phyloP scores from a whole-genome alignment of 73 alveolate genomes.

The Tetrahymena elliotti region DNA sequence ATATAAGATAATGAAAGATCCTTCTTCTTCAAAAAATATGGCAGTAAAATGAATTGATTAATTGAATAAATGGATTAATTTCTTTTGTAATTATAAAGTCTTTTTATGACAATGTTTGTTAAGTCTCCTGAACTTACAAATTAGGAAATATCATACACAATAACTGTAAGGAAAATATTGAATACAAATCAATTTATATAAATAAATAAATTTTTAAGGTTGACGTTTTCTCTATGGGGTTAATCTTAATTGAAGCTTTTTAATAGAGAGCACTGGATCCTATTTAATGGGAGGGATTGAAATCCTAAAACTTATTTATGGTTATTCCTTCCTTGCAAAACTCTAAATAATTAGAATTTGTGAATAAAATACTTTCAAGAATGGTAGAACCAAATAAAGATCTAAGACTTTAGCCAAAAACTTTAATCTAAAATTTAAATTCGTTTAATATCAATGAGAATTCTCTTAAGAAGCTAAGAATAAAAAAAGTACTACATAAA shows the following conservation, averaged over 20 bases:
- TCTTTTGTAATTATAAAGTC: background rate
- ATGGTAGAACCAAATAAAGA: background rate
- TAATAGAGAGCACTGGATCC: background rate
- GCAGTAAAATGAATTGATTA: background rate
- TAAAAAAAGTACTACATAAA: background rate
- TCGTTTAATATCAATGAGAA: background rate
- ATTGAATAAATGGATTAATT: too few species aligned
- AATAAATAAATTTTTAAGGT: background rate
- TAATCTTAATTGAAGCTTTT: background rate
- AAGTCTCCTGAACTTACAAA: background rate
- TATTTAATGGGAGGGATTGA: background rate
- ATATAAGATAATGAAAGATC: background rate
- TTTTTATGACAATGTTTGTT: too few species aligned
- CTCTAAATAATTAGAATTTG: background rate
- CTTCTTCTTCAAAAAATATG: background rate
- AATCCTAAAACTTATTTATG: background rate
- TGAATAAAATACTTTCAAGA: background rate
- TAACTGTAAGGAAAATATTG: background rate
- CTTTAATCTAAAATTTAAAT: too few species aligned
- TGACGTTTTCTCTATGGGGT: background rate
- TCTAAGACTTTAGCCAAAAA: background rate
- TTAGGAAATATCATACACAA: too few species aligned
- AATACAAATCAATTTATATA: too few species aligned
- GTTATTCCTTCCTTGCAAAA: background rate
- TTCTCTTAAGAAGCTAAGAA: background rate